A percentile compares a stretch with the other conserved stretches of the same genome.
Conservation (phyloP, 2,329 filamentous ascomycete species). For the Apiospora phragmitis region DNA sequence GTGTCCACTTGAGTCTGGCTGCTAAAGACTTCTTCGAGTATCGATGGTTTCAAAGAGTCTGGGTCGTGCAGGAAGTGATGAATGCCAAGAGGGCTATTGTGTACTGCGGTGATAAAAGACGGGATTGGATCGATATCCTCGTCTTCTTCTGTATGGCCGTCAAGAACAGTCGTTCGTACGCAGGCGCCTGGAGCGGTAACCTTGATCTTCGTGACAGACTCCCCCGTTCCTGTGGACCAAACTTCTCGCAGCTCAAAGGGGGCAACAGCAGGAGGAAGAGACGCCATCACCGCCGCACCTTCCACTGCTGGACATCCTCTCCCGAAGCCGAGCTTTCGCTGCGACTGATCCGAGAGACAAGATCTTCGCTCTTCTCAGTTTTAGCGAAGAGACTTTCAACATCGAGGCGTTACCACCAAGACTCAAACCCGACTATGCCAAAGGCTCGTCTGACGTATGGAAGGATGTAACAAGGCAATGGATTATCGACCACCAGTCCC, state of each 20-base stretch:
- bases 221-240: constrained; percentile 11
- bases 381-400: constrained; percentile 10
- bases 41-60: constrained; percentile 11
- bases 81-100: constrained; percentile 8
- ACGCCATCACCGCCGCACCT: background rate
- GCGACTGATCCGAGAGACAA: constrained; percentile 12
- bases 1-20: constrained; percentile 8
- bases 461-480: constrained; percentile 13
- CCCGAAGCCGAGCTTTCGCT: constrained; percentile 8
- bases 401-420: constrained; percentile 1
- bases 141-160: constrained; percentile 10
- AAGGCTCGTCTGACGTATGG: constrained; percentile 11
- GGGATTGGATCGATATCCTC: constrained; percentile 12
- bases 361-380: constrained; percentile 11
- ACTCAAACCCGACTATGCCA: constrained; percentile 12
- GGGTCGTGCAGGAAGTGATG: constrained; percentile 13
- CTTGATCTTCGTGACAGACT: constrained; percentile 7
- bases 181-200: background rate
- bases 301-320: constrained; percentile 9
- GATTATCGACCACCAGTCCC: constrained; percentile 10
- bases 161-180: constrained; percentile 9
- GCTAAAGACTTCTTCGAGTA: constrained; percentile 11
- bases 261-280: background rate
- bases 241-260: constrained; percentile 4
- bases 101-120: constrained; percentile 2